Conservation (phyloP, 1,284 basidiomycete species). For the Ceratobasidium sp. region DNA sequence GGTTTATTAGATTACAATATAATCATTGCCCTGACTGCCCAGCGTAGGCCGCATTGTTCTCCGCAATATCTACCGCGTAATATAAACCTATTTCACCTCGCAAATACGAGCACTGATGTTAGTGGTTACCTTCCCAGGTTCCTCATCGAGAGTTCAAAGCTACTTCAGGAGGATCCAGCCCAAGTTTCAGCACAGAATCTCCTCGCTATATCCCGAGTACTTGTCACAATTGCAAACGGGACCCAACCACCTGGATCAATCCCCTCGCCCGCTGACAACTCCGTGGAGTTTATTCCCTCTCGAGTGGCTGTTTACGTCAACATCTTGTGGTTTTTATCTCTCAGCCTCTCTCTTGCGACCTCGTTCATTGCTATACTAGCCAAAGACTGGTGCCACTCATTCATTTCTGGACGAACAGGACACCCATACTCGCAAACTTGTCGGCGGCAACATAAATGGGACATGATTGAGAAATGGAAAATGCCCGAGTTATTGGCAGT, state of each 20-base stretch:
- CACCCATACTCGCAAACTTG: neutral
- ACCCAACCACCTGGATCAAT: neutral
- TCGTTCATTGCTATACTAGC: constrained; percentile 19
- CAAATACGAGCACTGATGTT: neutral
- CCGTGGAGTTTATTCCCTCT: neutral
- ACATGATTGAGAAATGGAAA: neutral
- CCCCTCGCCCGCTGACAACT: neutral
- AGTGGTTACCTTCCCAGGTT: neutral
- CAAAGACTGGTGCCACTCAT: constrained; percentile 21
- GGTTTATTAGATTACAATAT: too few species aligned
- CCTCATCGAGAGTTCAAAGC: constrained; percentile 3
- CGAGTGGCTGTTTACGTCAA: neutral
- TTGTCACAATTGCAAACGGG: neutral
- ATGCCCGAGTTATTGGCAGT: neutral
- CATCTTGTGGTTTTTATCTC: constrained; percentile 7
- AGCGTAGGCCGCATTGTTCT: constrained; percentile 21
- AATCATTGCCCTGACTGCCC: too few species aligned
- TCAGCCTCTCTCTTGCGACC: neutral
- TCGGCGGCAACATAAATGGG: constrained; percentile 1
- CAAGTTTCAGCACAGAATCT: constrained; percentile 5
- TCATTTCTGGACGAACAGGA: neutral
- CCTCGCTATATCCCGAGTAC: neutral
- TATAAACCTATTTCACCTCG: neutral
- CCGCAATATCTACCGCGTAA: constrained; percentile 22
- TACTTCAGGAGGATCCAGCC: neutral